Evolutionary conservation across 345 rosid species (phyloP).

Genomic region (Bruguiera parviflora): DNA sequence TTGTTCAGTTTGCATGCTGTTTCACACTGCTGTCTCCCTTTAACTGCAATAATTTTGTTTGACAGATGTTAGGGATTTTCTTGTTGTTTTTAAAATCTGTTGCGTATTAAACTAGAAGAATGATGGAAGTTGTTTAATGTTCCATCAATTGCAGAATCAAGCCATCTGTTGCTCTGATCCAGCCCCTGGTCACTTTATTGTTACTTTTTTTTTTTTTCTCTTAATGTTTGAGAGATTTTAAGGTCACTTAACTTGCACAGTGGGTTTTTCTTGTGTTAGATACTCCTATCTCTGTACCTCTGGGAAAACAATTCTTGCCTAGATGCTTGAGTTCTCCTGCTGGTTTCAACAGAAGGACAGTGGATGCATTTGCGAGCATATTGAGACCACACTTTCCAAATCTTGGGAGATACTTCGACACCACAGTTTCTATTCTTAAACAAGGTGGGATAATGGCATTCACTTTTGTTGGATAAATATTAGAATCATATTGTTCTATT

Average conservation of each 20-base stretch:
- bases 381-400: slow-evolving; percentile 48
- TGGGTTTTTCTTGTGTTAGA: slow-evolving; percentile 41
- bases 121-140: slow-evolving; percentile 8
- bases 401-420: slow-evolving; percentile 55
- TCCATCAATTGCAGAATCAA: slow-evolving; percentile 44
- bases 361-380: slow-evolving; percentile 40
- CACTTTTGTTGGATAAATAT: slow-evolving; percentile 7
- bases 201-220: no score
- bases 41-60: no score
- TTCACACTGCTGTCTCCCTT: no score
- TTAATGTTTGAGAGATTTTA: neutral
- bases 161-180: slow-evolving; percentile 55
- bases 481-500: slow-evolving; percentile 14
- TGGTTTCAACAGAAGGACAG: slow-evolving; percentile 37
- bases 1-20: no score
- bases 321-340: slow-evolving; percentile 38
- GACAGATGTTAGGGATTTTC: no score
- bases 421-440: slow-evolving; percentile 44
- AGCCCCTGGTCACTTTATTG: slow-evolving; percentile 25
- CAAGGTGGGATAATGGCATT: slow-evolving; percentile 43
- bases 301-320: slow-evolving; percentile 33
- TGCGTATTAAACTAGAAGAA: neutral
- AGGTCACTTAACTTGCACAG: neutral
- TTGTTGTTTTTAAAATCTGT: no score
- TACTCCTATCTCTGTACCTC: slow-evolving; percentile 60